These are phyloP conservation scores for Phytopythium chamaehyphon DNA, from an alignment of 352 stramenopile species.

Conservation along the genomic window DNA sequence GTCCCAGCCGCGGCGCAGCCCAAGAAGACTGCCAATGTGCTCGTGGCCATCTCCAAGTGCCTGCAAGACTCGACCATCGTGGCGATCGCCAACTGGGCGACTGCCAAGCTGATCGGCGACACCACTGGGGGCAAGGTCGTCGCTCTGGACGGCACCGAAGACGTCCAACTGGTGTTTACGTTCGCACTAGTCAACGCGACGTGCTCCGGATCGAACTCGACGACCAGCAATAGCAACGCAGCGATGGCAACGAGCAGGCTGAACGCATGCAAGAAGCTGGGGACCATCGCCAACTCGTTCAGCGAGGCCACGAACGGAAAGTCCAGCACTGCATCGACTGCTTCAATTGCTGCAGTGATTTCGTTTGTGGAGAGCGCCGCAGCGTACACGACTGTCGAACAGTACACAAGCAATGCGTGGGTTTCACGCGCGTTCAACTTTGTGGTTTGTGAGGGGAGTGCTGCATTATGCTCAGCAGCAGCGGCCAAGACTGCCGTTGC, in stretches of 20 bases:
- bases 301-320: not conserved
- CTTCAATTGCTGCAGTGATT: conserved; percentile 24
- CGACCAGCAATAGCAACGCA: conserved; percentile 8
- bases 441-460: conserved; percentile 18
- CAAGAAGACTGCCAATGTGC: conserved; percentile 14
- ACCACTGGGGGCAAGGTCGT: conserved; percentile 6
- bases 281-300: conserved; percentile 15
- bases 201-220: conserved; percentile 14
- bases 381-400: conserved; percentile 26
- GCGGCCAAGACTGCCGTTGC: conserved; percentile 2
- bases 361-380: conserved; percentile 31
- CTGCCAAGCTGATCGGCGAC: not conserved
- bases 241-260: conserved; percentile 12
- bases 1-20: not conserved
- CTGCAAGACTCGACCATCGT: conserved; percentile 29
- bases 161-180: not conserved
- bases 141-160: conserved; percentile 13
- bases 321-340: conserved; percentile 8
- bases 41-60: conserved; percentile 69
- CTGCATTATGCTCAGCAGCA: not conserved
- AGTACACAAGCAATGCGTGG: conserved; percentile 24
- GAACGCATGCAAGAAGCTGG: conserved; percentile 32
- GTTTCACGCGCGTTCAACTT: conserved; percentile 40
- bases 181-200: conserved; percentile 3
- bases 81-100: not conserved